Conservation (phyloP, 2,329 filamentous ascomycete genomes). For the Apiospora marii region DNA sequence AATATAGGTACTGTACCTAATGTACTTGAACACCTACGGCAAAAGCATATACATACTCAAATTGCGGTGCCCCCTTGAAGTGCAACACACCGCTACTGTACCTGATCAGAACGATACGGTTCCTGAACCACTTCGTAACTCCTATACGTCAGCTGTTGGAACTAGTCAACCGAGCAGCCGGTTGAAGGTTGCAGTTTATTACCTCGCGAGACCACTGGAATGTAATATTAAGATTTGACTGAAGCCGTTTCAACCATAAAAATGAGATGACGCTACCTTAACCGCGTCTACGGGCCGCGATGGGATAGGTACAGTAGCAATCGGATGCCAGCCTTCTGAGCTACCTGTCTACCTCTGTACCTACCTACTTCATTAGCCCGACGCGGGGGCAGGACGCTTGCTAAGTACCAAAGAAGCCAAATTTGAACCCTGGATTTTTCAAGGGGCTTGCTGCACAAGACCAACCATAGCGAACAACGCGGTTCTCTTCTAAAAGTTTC, state of each 20-base stretch:
- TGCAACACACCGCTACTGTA: background rate
- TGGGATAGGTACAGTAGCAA: background rate
- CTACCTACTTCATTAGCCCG: background rate
- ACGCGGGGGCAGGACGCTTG: slow-evolving; percentile 2
- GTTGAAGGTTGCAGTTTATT: background rate
- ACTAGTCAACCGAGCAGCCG: background rate
- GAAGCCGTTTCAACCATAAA: background rate
- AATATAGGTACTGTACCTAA: background rate
- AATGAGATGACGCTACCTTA: background rate
- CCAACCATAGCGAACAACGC: background rate
- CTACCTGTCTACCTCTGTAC: no score
- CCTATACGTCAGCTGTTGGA: slow-evolving; percentile 1
- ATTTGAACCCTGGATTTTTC: background rate
- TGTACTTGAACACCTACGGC: background rate
- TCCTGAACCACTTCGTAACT: background rate
- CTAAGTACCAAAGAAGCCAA: background rate
- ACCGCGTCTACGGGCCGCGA: background rate
- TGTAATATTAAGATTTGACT: slow-evolving; percentile 7
- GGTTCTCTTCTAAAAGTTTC: background rate
- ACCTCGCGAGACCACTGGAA: background rate
- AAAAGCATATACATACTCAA: no score
- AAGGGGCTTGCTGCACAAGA: background rate
- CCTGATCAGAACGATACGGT: background rate
- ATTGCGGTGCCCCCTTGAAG: background rate
- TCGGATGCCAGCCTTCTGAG: background rate